Conservation (phyloP, 108 stramenopile species). For the Nitzschia inconspicua region DNA sequence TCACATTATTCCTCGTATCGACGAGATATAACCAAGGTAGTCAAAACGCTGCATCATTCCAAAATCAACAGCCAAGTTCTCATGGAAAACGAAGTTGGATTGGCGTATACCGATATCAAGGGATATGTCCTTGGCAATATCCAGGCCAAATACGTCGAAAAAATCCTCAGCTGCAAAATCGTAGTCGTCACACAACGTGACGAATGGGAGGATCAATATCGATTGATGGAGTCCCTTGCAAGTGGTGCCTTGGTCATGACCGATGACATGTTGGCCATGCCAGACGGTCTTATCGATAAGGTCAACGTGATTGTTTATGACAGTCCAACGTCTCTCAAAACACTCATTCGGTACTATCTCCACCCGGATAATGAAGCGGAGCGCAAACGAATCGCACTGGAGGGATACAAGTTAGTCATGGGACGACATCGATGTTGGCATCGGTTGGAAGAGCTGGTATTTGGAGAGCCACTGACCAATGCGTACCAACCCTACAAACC, state of each 20-base stretch:
- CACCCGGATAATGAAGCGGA: constrained; percentile 31
- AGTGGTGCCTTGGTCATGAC: constrained; percentile 64
- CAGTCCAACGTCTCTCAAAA: constrained; percentile 20
- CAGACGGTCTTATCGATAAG: constrained; percentile 30
- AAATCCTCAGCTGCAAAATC: constrained; percentile 46
- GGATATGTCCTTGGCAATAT: constrained; percentile 15
- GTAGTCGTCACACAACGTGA: constrained; percentile 65
- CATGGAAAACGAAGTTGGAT: constrained; percentile 9
- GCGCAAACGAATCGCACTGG: constrained; percentile 34
- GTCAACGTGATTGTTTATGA: constrained; percentile 45
- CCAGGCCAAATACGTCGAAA: constrained; percentile 14
- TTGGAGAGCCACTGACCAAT: constrained; percentile 34
- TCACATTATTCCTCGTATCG: constrained; percentile 44
- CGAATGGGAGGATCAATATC: constrained; percentile 65
- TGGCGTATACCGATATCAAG: constrained; percentile 14
- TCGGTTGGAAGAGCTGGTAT: constrained; percentile 49
- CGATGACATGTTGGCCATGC: constrained; percentile 45
- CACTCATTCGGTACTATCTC: constrained; percentile 34
- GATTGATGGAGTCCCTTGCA: constrained; percentile 53
- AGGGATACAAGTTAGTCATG: constrained; percentile 48
- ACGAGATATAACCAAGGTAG: constrained; percentile 12
- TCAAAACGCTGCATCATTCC: constrained; percentile 18
- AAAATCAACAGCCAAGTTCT: background rate
- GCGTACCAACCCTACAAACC: constrained; percentile 17
- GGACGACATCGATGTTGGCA: constrained; percentile 50